Percentiles rank a stretch among this genome's conserved stretches.
Conservation (phyloP, 768 basidiomycete genomes). For the Phaeolepiota aurea region DNA sequence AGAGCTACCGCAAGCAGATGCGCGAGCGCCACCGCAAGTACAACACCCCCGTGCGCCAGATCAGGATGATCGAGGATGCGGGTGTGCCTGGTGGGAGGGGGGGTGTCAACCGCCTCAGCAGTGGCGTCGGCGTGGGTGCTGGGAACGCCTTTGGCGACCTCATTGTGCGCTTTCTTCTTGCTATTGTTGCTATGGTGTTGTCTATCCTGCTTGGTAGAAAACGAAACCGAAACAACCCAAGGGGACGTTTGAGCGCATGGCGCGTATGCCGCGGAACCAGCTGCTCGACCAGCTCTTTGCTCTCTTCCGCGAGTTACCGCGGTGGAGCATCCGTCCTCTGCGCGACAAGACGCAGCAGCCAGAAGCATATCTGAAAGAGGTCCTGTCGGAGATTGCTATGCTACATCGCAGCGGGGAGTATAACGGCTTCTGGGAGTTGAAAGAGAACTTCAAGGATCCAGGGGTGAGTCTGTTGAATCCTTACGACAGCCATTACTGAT, state of each 20-base stretch:
- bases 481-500: conserved; percentile 4
- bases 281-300: conserved; percentile 77
- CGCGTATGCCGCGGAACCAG: conserved; percentile 86
- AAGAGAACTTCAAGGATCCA: conserved; percentile 60
- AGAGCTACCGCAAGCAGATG: conserved; percentile 65
- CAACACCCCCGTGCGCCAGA: conserved; percentile 58
- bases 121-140: conserved; percentile 57
- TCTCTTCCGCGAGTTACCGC: conserved; percentile 69
- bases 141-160: conserved; percentile 54
- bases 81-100: conserved; percentile 62
- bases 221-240: conserved; percentile 60
- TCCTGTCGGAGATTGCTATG: conserved; percentile 65
- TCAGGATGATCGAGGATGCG: conserved; percentile 68
- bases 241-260: conserved; percentile 78
- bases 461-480: conserved; percentile 29
- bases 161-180: conserved; percentile 59
- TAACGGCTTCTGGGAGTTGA: conserved; percentile 76
- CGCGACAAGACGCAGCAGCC: conserved; percentile 82
- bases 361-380: conserved; percentile 80
- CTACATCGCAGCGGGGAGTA: conserved; percentile 75
- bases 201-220: conserved; percentile 72
- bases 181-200: too few species aligned
- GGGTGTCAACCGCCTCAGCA: conserved; percentile 70
- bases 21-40: conserved; percentile 56
- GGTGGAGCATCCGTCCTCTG: conserved; percentile 73